Base-by-base conservation (phyloP, 1,139 yeast genomes). In the Pneumocystis carinii region DNA sequence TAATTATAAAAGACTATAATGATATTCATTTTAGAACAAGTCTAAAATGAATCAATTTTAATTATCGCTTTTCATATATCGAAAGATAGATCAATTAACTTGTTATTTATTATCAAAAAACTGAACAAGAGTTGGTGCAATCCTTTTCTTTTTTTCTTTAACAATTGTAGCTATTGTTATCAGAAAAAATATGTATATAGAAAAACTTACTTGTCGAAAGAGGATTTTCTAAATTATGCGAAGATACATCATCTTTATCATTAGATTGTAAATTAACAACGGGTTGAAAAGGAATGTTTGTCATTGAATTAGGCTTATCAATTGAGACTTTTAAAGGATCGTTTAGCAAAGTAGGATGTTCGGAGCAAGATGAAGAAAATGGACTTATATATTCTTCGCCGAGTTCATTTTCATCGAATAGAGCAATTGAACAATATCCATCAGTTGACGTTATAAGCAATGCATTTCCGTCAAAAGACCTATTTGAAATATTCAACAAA, bases 381-480 rank as follows among this genome's bases (percentile, higher is more conserved):
- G 41, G 60, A 15, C 64, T 67, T 4, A 65, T 63, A 59, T 70
- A 72, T 1, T 65, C 69, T 53, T 73, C 76, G 0, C 95, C 95
- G 62, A 87, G 78, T 27, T 79, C 78, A 0, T 75, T 79, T 1
- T 73, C 71, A 2, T 79, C 80, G 65, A 87, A 82, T 5, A 75
- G 73, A 2, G 89, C 73, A 56, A 80, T 79, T 0, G 96, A 86
- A 69, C 97, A 87, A 71, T 89, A 90, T 29, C 98, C 98, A 73
- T 94, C 99, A 0, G 95, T 86, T 0, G 97, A 87, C n/a, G 95
- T 83, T 39, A 86, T 79, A 67, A 90, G 76, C 36, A 92, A 74
- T 19, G 81, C 76, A n/a, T 75, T 74, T 0, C 97, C 98, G 72
- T 87, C 89, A 2, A 76, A 75, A 19, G 59, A 37, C 59, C 59